Evolutionary conservation across 192 early-diverging fungal species (phyloP), one percentile per base, ranked within the genome.

Genomic region (Oehlia diaphana): DNA sequence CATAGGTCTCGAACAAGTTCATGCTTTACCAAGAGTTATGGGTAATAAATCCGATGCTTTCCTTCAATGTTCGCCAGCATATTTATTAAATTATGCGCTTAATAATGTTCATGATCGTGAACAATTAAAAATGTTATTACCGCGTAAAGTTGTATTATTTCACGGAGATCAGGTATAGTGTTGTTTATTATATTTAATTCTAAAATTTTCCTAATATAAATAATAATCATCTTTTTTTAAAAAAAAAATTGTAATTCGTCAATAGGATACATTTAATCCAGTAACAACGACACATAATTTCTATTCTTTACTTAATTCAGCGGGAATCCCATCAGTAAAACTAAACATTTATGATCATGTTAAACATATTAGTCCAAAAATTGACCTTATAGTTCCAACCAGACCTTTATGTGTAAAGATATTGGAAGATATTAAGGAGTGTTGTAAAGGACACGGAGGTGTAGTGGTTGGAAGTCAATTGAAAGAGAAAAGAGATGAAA

Each of bases 1-100:
- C 13, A 10, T 71, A 58, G 77, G 77, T 19, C 68, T 79, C 35
- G 77, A 79, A 79, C 77, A 79, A 79, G 68, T 79, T 62, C 77
- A 79, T 23, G 66, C 77, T 42, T 35, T 79, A 37, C 77, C 77
- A 37, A 14, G 77, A 61, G 77, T 79, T n/a, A 79, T 79, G 77
- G 77, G 77, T 63, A 79, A 79, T 71, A 71, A 67, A 4, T 21
- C 77, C 2, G 77, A 71, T 69, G 35, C 77, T 16, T 79, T 79
- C 19, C 67, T 79, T 37, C 77, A 79, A 58, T 79, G 77, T 21
- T 79, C 77, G 26, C 77, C 77, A 33, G n/a, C 67, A 21, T 79
- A 70, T 53, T 71, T 79, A 39, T 50, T 79, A n/a, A 53, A 62
- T 42, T 26, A 79, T 26, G 67, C 68, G 16, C 37, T 79, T 7